Evolutionary conservation across 2,329 filamentous ascomycete species (phyloP), one percentile per base, ranked within the genome.

Genomic region (Lithohypha guttulata): DNA sequence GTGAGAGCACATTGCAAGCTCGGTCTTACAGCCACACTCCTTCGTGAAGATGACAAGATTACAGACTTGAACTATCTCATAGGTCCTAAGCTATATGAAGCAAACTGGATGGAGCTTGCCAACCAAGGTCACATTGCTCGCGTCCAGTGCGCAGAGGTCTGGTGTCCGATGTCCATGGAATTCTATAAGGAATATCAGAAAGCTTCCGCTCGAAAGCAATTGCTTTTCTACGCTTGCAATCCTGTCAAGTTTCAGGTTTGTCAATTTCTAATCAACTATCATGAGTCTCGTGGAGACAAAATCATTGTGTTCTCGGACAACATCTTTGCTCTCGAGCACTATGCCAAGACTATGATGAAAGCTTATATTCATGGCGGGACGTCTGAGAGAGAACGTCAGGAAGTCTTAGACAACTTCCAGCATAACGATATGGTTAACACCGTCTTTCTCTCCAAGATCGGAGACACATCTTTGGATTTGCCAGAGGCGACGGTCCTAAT

Each of bases 261-360:
- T 53, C 89, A 98, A 57, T 96, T 91, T 55, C 71, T 98, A n/a
- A 96, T 98, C 56, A 84, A 96, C 59, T 96, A 93, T 56, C 91
- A 98, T 60, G 89, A 96, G 61, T 79, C 78, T 40, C 76, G 91
- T 44, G 89, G 91, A 21, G 91, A 96, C 66, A 96, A 96, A 62
- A 86, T 96, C 51, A 96, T 96, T 47, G 89, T 98, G 29, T 96
- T 96, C 59, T 94, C 86, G 0, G 91, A 98, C 59, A 95, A 96
- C 51, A 85, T 98, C 27, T 96, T 91, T 55, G 89, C 91, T 0
- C 68, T 98, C 20, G 76, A 89, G 51, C 75, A 79, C 27, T 94
- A 96, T 55, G 87, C 91, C 3, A 68, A 77, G 18, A 89, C 86
- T 50, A 68, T 96, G 25, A 74, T 75, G 33, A 95, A 94, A 58